These are phyloP conservation scores for Starmerella tilneyi DNA, from an alignment of 805 yeast species.

Conservation along the genomic window DNA sequence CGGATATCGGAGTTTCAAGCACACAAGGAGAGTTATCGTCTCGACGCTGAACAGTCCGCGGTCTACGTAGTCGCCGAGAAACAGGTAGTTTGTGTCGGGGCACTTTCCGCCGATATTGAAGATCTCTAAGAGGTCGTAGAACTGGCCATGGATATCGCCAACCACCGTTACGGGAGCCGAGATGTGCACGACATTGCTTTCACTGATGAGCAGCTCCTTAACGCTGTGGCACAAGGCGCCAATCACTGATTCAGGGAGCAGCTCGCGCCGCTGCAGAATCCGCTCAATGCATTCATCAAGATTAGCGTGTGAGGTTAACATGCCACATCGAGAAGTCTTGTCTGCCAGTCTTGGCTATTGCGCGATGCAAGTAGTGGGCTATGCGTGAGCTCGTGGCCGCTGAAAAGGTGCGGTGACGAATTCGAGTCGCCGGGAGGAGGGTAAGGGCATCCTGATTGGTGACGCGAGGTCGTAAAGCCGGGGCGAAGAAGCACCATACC, in stretches of 20 bases:
- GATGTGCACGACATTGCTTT: constrained; percentile 78
- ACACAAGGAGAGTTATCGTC: constrained; percentile 73
- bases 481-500: too few relatives aligned
- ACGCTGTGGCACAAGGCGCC: constrained; percentile 67
- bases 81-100: constrained; percentile 86
- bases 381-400: too few relatives aligned
- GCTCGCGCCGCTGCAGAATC: constrained; percentile 46
- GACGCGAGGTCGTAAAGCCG: too few relatives aligned
- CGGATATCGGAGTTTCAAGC: constrained; percentile 81
- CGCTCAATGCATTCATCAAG: constrained; percentile 63
- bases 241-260: constrained; percentile 60
- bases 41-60: constrained; percentile 90
- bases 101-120: constrained; percentile 88
- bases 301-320: constrained; percentile 28
- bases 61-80: constrained; percentile 93
- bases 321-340: neutral
- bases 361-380: too few relatives aligned
- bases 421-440: too few relatives aligned
- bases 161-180: constrained; percentile 86
- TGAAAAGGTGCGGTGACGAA: neutral
- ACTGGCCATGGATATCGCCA: constrained; percentile 97
- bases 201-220: constrained; percentile 67
- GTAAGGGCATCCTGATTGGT: too few relatives aligned
- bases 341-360: constrained; percentile 3
- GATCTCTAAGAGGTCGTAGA: constrained; percentile 83